phyloP scores from a whole-genome alignment of 2,329 filamentous ascomycete genomes.

The Lecanoromycetidae sp. region DNA sequence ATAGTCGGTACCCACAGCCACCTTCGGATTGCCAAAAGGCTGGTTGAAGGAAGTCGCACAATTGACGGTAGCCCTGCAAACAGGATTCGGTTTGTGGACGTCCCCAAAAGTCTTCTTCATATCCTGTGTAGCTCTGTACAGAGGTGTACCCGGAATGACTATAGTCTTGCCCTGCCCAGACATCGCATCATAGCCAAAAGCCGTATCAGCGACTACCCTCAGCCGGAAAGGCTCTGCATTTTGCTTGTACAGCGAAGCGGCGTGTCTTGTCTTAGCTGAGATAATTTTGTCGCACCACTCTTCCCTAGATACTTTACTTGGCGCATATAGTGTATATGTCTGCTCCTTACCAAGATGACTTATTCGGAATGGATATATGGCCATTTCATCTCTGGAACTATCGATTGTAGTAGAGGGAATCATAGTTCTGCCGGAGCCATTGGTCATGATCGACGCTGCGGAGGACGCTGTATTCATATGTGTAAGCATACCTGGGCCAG shows the following conservation, averaged over 20 bases:
- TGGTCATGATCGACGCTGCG: constrained; percentile 37
- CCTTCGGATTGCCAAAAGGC: constrained; percentile 66
- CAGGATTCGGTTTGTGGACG: constrained; percentile 57
- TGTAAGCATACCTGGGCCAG: constrained; percentile 44
- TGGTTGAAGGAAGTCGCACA: constrained; percentile 81
- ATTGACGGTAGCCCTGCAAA: constrained; percentile 79
- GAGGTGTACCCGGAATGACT: constrained; percentile 75
- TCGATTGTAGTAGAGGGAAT: constrained; percentile 39
- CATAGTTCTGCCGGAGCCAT: constrained; percentile 32
- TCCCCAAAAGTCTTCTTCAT: constrained; percentile 66
- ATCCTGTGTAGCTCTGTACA: constrained; percentile 81
- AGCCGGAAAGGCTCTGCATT: constrained; percentile 93
- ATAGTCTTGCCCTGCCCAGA: constrained; percentile 54
- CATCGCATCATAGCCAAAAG: constrained; percentile 66
- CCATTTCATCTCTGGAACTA: constrained; percentile 58
- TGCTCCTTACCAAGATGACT: constrained; percentile 81
- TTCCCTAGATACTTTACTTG: constrained; percentile 57
- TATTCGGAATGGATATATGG: constrained; percentile 86
- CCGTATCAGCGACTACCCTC: constrained; percentile 80
- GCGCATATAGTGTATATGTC: constrained; percentile 84
- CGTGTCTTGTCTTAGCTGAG: constrained; percentile 87
- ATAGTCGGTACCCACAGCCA: constrained; percentile 89
- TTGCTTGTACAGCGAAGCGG: constrained; percentile 74
- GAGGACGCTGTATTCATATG: constrained; percentile 60
- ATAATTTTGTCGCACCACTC: constrained; percentile 94